Evolutionary conservation across 2,329 filamentous ascomycete species (phyloP), one percentile per base, ranked within the genome.

Genomic region (Aspergillus thermomutatus): DNA sequence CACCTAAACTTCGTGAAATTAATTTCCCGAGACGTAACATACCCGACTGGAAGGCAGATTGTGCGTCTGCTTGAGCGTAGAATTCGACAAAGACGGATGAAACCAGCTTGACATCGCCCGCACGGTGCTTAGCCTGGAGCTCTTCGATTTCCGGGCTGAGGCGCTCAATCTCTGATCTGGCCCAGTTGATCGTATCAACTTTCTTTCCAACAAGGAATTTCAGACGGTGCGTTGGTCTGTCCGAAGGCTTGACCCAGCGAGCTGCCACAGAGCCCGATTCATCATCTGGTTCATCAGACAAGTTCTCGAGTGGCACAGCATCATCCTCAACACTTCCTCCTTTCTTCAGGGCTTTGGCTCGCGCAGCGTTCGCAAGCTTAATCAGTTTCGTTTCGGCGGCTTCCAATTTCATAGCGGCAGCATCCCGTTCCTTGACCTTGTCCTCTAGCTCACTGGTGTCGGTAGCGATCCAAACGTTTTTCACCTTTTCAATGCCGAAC

Each of bases 111-210:
- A 81, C 85, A 41, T 89, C 82, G 52, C 89, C 85, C 26, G 80
- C 77, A 50, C 81, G 83, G 69, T 93, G 90, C 50, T 83, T 80
- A 43, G 80, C 81, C 71, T 94, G 90, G 25, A 85, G 81, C 45
- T 83, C 79, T 50, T 89, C 83, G 28, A 91, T 87, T 58, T 89
- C 82, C 0, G 89, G 87, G 52, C 88, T 87, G 47, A 95, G 83
- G 50, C 86, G 86, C 61, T 88, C 84, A 52, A 97, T 84, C 72
- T 95, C 89, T 1, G 82, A 79, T 52, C 94, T 89, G 61, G 87
- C 89, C 89, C 90, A 97, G 60, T 93, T 86, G 72, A 99, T 97
- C 0, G 92, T 94, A 75, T 99, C 94, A 17, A 97, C 92, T 73
- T 96, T 94, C 70, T 91, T 87, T 64, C 92, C 90, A 63, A 92